Conservation (phyloP, 2,329 filamentous ascomycete species). For the Aulographum hederae region DNA sequence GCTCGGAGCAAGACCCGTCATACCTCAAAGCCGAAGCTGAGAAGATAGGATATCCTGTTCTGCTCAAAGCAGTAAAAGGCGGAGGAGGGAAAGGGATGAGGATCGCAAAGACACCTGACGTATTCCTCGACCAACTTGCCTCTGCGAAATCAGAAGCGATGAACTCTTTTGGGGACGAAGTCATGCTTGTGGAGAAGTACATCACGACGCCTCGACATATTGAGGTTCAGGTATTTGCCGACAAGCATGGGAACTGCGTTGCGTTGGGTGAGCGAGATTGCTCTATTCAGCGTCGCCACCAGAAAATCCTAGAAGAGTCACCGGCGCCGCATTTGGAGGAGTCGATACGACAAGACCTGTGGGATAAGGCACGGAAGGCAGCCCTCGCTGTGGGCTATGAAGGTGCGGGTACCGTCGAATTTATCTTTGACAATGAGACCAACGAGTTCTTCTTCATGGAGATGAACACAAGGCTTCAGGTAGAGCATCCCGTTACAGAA, state of each 20-base stretch:
- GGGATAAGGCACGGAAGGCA: conserved; percentile 45
- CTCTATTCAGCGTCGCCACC: conserved; percentile 46
- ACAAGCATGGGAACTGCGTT: conserved; percentile 45
- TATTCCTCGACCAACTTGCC: conserved; percentile 41
- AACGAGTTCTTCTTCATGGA: conserved; percentile 55
- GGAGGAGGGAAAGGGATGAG: conserved; percentile 53
- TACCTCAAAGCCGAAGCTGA: conserved; percentile 51
- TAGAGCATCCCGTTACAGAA: conserved; percentile 89
- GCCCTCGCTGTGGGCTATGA: conserved; percentile 46
- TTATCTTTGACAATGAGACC: conserved; percentile 50
- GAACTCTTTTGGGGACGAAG: conserved; percentile 46
- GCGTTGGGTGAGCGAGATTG: conserved; percentile 47
- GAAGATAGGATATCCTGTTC: conserved; percentile 47
- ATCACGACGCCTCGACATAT: conserved; percentile 49
- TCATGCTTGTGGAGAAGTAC: conserved; percentile 51
- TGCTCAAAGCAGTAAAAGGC: conserved; percentile 48
- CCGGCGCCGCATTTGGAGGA: conserved; percentile 44
- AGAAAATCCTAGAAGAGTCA: conserved; percentile 49
- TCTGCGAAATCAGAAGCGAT: conserved; percentile 45
- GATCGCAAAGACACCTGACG: conserved; percentile 37
- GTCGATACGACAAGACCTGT: conserved; percentile 41
- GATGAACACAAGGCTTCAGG: conserved; percentile 71
- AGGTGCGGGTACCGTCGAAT: conserved; percentile 48
- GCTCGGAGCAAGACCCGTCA: conserved; percentile 53
- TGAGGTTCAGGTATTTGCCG: conserved; percentile 49